Evolutionary conservation across 1,284 basidiomycete species (phyloP).

Genomic region (Thecaphora frezii): DNA sequence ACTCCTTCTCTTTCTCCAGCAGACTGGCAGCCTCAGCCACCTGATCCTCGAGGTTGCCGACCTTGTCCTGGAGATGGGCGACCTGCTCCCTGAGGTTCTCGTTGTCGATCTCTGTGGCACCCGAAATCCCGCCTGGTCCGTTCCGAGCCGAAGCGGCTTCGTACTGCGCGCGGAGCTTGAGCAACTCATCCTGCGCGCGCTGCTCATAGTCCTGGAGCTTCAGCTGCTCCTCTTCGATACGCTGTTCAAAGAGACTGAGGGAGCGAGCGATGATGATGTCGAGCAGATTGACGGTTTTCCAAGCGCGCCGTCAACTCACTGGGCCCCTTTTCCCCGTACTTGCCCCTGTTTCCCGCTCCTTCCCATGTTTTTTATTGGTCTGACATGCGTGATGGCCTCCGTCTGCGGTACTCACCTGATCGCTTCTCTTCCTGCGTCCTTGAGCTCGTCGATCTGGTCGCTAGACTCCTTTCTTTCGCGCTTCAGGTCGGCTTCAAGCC

Average conservation of each 20-base stretch:
- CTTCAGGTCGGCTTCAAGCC: conserved; percentile 48
- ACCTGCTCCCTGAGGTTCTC: conserved; percentile 85
- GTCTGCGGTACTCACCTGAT: conserved; percentile 42
- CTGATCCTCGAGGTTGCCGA: conserved; percentile 76
- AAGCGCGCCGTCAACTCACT: too few species aligned
- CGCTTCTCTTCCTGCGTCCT: conserved; percentile 75
- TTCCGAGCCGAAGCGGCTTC: conserved; percentile 64
- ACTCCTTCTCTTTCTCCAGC: conserved; percentile 72
- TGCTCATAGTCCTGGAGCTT: conserved; percentile 28
- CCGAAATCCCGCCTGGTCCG: conserved; percentile 15
- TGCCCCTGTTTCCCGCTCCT: too few species aligned
- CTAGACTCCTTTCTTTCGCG: conserved; percentile 32
- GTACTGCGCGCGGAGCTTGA: conserved; percentile 69
- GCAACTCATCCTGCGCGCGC: conserved; percentile 82
- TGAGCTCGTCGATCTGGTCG: conserved; percentile 74
- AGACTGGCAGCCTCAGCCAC: conserved; percentile 75
- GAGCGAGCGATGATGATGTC: not conserved
- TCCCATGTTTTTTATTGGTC: too few species aligned
- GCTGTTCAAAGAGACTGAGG: conserved; percentile 31
- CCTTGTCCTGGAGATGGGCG: conserved; percentile 77
- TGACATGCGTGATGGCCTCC: not conserved
- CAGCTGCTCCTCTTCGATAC: conserved; percentile 40
- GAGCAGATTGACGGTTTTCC: too few species aligned
- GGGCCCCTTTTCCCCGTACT: too few species aligned
- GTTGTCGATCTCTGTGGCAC: conserved; percentile 79